Conservation (phyloP, 805 yeast species). For the Cyberlindnera maclurae region DNA sequence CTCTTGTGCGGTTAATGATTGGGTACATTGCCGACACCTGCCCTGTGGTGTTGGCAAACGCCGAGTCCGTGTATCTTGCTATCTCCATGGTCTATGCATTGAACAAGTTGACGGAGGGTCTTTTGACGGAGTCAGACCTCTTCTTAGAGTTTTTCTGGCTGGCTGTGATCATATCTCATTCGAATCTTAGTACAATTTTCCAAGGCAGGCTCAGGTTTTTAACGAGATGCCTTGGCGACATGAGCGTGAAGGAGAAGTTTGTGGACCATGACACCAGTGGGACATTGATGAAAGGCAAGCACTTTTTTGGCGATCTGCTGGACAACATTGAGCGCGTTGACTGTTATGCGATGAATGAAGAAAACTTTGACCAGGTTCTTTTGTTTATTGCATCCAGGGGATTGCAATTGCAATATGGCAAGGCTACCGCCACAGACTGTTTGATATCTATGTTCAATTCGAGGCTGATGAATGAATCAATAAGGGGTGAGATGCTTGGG, state of each 20-base stretch:
- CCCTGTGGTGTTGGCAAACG: constrained; percentile 24
- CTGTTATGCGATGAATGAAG: constrained; percentile 31
- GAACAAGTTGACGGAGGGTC: constrained; percentile 33
- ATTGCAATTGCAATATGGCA: constrained; percentile 48
- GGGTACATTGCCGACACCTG: constrained; percentile 27
- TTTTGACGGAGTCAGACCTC: constrained; percentile 26
- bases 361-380: constrained; percentile 46
- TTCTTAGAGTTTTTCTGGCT: constrained; percentile 32
- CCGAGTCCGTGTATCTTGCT: constrained; percentile 16
- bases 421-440: constrained; percentile 39
- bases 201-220: constrained; percentile 35
- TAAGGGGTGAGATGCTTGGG: constrained; percentile 9
- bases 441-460: constrained; percentile 37
- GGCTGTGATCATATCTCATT: constrained; percentile 26
- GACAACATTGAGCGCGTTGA: constrained; percentile 35
- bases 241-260: constrained; percentile 26
- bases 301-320: constrained; percentile 34
- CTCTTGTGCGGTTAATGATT: constrained; percentile 34
- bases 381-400: constrained; percentile 48
- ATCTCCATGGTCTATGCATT: constrained; percentile 34
- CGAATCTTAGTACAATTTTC: constrained; percentile 29
- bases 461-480: constrained; percentile 31
- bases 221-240: constrained; percentile 28
- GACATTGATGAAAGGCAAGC: constrained; percentile 23
- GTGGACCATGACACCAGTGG: constrained; percentile 21